phyloP scores from a whole-genome alignment of 2,329 filamentous ascomycete species.

The Arachnomyces sp. region DNA sequence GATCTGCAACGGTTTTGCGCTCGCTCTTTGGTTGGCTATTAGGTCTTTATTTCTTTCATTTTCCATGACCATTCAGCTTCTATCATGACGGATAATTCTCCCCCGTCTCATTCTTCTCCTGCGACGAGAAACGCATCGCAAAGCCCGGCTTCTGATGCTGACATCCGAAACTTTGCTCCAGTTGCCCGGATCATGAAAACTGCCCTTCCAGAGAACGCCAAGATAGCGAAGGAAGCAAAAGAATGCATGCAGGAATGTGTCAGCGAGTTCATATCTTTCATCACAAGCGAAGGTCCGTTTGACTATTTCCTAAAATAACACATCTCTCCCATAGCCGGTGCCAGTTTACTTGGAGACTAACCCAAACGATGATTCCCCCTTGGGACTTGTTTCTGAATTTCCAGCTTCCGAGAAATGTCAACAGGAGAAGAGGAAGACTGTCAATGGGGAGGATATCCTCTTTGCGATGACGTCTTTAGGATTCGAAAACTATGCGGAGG shows the following conservation, averaged over 20 bases:
- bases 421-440: conserved; percentile 98
- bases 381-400: conserved; percentile 11
- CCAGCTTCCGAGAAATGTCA: conserved; percentile 97
- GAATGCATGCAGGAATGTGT: conserved; percentile 99
- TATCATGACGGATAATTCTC: conserved; percentile 9
- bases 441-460: conserved; percentile 96
- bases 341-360: neutral
- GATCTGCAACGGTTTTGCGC: conserved; percentile 28
- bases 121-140: conserved; percentile 11
- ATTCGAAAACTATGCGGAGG: conserved; percentile 98
- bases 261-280: conserved; percentile 99
- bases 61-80: conserved; percentile 13
- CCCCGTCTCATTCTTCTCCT: conserved; percentile 8
- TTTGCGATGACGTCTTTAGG: conserved; percentile 99
- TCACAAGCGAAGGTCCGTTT: conserved; percentile 88
- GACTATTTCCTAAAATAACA: neutral
- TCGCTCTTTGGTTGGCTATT: conserved; percentile 5
- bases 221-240: conserved; percentile 98
- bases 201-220: conserved; percentile 93
- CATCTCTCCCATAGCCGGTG: neutral
- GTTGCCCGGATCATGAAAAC: conserved; percentile 99
- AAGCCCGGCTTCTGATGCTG: conserved; percentile 63
- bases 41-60: conserved; percentile 12
- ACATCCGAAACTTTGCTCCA: conserved; percentile 89
- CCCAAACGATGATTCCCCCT: conserved; percentile 11